Conservation (phyloP, 192 early-diverging fungal genomes). For the Mortierella antarctica region DNA sequence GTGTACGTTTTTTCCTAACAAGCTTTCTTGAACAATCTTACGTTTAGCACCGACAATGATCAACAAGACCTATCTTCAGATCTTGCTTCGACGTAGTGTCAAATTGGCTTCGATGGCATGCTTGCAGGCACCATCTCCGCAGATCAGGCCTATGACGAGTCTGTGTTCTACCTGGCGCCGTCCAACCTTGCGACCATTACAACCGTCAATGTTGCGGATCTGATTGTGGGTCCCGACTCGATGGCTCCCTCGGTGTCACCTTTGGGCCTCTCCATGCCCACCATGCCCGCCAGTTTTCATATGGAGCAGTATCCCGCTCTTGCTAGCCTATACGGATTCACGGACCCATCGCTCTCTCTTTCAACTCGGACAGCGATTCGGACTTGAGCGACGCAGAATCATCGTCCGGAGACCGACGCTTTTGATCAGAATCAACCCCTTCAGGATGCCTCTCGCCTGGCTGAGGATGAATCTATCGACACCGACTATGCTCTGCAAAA, state of each 20-base stretch:
- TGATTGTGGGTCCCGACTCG: constrained; percentile 40
- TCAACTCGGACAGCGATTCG: constrained; percentile 30
- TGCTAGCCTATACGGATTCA: constrained; percentile 43
- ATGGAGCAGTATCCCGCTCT: constrained; percentile 36
- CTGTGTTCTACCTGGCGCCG: constrained; percentile 37
- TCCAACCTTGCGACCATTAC: constrained; percentile 30
- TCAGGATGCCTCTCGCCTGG: neutral
- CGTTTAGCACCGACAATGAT: constrained; percentile 3
- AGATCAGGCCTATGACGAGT: constrained; percentile 32
- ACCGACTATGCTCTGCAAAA: too few relatives aligned
- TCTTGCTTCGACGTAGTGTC: constrained; percentile 17
- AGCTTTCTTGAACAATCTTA: neutral
- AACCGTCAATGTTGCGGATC: constrained; percentile 47
- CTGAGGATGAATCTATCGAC: neutral
- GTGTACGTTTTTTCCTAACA: neutral
- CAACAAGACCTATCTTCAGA: constrained; percentile 22
- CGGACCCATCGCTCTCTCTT: constrained; percentile 7
- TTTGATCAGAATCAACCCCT: neutral
- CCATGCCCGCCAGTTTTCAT: constrained; percentile 14
- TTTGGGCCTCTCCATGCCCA: constrained; percentile 3
- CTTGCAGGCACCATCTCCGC: constrained; percentile 7
- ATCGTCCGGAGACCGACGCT: constrained; percentile 16
- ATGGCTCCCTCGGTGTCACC: constrained; percentile 30
- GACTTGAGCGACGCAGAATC: constrained; percentile 27
- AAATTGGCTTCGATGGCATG: constrained; percentile 27